These are phyloP conservation scores for Catenaria anguillulae DNA, from an alignment of 371 early-diverging fungal genomes.

Conservation along the genomic window DNA sequence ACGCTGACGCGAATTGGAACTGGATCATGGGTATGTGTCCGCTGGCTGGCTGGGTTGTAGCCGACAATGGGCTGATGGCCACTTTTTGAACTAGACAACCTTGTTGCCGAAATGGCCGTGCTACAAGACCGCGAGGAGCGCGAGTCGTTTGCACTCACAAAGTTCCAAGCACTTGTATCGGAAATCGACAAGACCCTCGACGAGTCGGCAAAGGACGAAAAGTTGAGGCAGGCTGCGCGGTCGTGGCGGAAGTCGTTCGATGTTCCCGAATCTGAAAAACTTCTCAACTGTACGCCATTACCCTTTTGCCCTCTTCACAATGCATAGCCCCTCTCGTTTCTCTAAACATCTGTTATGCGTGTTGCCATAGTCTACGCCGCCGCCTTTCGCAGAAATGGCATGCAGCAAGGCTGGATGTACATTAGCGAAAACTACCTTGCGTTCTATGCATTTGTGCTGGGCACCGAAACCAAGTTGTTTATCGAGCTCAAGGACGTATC, in stretches of 20 bases:
- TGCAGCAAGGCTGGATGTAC: conserved; percentile 95
- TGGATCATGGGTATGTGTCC: conserved; percentile 55
- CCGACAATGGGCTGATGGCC: conserved; percentile 1
- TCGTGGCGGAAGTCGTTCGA: conserved; percentile 82
- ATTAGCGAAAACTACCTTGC: conserved; percentile 78
- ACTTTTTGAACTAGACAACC: conserved; percentile 36
- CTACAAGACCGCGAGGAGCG: conserved; percentile 62
- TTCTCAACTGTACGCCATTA: conserved; percentile 69
- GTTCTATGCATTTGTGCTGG: conserved; percentile 88
- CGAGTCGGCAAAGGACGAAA: conserved; percentile 65
- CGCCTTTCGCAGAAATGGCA: conserved; percentile 61
- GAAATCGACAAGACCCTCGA: conserved; percentile 40
- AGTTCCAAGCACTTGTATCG: conserved; percentile 73
- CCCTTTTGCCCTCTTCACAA: not conserved
- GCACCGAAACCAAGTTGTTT: conserved; percentile 76
- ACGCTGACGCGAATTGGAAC: conserved; percentile 68
- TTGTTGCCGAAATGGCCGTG: conserved; percentile 44
- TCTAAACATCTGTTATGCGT: conserved; percentile 9
- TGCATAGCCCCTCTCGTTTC: not conserved
- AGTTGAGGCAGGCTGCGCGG: conserved; percentile 70
- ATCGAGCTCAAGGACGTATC: conserved; percentile 79
- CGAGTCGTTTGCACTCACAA: conserved; percentile 70
- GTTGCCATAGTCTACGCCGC: conserved; percentile 82
- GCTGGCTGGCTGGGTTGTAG: not conserved
- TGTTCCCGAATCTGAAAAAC: conserved; percentile 59